A percentile compares a stretch with the other conserved stretches of the same genome.
Conservation (phyloP, 192 early-diverging fungal genomes). For the Nowakowskiella sp. region DNA sequence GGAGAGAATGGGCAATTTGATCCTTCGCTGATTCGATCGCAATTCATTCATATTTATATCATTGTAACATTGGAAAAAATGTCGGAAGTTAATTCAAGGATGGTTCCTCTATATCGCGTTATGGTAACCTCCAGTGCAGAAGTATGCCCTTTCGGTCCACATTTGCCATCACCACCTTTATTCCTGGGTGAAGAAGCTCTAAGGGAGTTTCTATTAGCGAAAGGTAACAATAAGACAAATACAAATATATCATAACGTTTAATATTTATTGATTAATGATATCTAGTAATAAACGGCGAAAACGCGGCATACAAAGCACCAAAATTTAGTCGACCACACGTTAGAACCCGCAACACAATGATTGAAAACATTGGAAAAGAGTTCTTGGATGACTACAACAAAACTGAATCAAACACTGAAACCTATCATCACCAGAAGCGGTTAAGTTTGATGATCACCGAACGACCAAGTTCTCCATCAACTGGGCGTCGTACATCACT, state of each 20-base stretch:
- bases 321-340: slow-evolving; percentile 31
- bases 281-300: slow-evolving; percentile 40
- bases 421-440: too few relatives aligned
- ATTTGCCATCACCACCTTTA: slow-evolving; percentile 22
- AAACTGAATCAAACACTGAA: too few relatives aligned
- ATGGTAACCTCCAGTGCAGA: slow-evolving; percentile 24
- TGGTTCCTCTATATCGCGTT: slow-evolving; percentile 23
- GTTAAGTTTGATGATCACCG: too few relatives aligned
- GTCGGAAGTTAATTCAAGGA: neutral
- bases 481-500: too few relatives aligned
- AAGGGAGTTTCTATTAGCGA: slow-evolving; percentile 33
- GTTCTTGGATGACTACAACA: too few relatives aligned
- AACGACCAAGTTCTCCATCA: too few relatives aligned
- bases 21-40: slow-evolving; percentile 28
- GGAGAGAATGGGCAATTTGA: slow-evolving; percentile 25
- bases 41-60: slow-evolving; percentile 41
- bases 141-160: slow-evolving; percentile 34
- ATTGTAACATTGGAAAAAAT: slow-evolving; percentile 23
- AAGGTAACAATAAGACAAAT: slow-evolving; percentile 15
- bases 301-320: slow-evolving; percentile 38
- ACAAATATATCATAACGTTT: slow-evolving; percentile 3
- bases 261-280: too few relatives aligned
- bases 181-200: slow-evolving; percentile 22
- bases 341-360: slow-evolving; percentile 26
- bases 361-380: slow-evolving; percentile 35